A percentile compares a stretch with the other conserved stretches of the same genome.
Evolutionary conservation across 495 filamentous ascomycete species (phyloP).

Genomic region (Barbatosphaeria neglecta): DNA sequence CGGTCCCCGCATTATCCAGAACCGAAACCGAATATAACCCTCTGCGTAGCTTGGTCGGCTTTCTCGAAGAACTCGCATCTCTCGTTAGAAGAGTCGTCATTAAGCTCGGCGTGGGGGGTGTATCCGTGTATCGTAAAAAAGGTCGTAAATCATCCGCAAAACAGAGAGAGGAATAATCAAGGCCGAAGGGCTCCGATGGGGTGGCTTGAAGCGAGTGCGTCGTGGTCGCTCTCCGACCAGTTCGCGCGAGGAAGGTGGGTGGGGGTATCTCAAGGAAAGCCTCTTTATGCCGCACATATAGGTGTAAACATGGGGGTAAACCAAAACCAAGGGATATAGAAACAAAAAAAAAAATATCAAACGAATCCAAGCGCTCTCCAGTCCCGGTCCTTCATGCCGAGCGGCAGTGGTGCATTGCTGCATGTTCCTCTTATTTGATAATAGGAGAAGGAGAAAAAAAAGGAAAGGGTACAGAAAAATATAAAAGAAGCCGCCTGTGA

Average conservation of each 20-base stretch:
- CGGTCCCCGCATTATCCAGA: constrained; percentile 15
- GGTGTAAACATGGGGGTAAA: constrained; percentile 8
- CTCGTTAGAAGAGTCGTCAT: constrained; percentile 19
- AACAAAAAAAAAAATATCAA: constrained; percentile 17
- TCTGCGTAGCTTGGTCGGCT: constrained; percentile 12
- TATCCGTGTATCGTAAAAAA: constrained; percentile 24
- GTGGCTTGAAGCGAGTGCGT: constrained; percentile 19
- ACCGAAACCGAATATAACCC: constrained; percentile 15
- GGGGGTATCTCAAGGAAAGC: constrained; percentile 27
- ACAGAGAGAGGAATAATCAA: constrained; percentile 22
- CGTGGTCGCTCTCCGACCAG: constrained; percentile 9
- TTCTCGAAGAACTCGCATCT: constrained; percentile 13
- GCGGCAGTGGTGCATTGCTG: constrained; percentile 39
- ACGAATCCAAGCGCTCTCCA: constrained; percentile 19
- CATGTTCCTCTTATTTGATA: constrained; percentile 31
- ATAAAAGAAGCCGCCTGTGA: constrained; percentile 29
- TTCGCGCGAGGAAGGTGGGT: constrained; percentile 13
- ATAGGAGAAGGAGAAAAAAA: constrained; percentile 4
- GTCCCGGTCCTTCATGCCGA: constrained; percentile 31
- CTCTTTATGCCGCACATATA: constrained; percentile 25
- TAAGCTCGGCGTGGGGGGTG: constrained; percentile 13
- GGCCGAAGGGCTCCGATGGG: constrained; percentile 11
- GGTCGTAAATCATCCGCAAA: constrained; percentile 35
- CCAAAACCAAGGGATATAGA: constrained; percentile 7
- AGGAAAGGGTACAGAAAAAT: constrained; percentile 10